phyloP scores from a whole-genome alignment of 148 eudicot genomes.

The Agrostemma githago region DNA sequence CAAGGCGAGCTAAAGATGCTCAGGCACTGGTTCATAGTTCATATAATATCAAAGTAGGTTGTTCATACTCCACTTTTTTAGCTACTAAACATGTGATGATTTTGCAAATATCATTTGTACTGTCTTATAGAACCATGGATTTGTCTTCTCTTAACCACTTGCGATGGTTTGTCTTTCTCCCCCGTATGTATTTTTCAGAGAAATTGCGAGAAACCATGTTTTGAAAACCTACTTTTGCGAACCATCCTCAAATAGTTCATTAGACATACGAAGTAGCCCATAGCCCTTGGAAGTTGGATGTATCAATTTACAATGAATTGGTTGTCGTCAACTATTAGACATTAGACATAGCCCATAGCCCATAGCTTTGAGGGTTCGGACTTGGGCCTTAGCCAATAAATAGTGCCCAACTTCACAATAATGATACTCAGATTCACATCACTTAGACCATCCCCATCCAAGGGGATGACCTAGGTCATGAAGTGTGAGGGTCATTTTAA shows the following conservation, averaged over 20 bases:
- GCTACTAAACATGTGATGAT: neutral
- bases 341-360: no score
- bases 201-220: neutral
- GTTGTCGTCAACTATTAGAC: no score
- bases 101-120: neutral
- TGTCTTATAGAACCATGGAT: neutral
- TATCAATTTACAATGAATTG: no score
- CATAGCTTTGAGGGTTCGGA: no score
- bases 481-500: no score
- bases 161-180: neutral
- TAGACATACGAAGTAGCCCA: neutral
- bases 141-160: neutral
- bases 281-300: no score
- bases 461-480: no score
- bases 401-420: no score
- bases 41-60: constrained; percentile 1
- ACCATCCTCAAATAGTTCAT: neutral
- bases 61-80: neutral
- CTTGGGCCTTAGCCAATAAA: no score
- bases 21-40: constrained; percentile 12
- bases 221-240: neutral
- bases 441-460: no score
- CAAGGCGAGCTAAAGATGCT: constrained; percentile 21
- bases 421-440: no score
- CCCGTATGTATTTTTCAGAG: neutral